Percentiles rank a stretch among this genome's conserved stretches.
Evolutionary conservation across 129 eudicot genomes (phyloP).

Genomic region (Tanacetum coccineum): DNA sequence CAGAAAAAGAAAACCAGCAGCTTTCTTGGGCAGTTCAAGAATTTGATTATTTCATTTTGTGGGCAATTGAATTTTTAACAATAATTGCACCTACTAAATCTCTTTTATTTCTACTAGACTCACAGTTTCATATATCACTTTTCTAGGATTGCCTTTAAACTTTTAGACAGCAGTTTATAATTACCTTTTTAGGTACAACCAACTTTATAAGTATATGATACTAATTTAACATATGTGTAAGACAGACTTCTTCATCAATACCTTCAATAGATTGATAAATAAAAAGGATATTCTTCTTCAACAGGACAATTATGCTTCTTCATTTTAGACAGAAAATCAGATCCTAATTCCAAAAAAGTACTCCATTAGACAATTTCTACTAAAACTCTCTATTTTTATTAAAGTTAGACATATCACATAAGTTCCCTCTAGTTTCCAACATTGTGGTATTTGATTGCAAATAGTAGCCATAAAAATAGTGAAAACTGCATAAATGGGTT

Average conservation of each 20-base stretch:
- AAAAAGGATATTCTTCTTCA: too few species aligned
- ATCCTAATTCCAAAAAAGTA: too few species aligned
- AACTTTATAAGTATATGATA: constrained; percentile 1
- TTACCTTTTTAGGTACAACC: not conserved
- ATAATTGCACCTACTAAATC: constrained; percentile 20
- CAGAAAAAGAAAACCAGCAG: constrained; percentile 14
- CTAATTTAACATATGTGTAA: not conserved
- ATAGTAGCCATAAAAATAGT: too few species aligned
- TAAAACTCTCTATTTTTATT: too few species aligned
- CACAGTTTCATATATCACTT: constrained; percentile 1
- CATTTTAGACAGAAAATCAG: too few species aligned
- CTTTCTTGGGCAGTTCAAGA: constrained; percentile 42
- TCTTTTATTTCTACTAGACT: constrained; percentile 19
- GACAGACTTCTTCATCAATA: not conserved
- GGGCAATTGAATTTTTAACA: constrained; percentile 19
- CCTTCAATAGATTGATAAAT: not conserved
- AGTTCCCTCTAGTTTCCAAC: too few species aligned
- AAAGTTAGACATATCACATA: too few species aligned
- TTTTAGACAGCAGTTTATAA: constrained; percentile 22
- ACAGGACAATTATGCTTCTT: too few species aligned
- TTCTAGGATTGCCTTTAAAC: constrained; percentile 5
- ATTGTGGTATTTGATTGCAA: too few species aligned
- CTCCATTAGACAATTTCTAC: too few species aligned
- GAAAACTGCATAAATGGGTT: too few species aligned
- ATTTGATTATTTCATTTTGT: constrained; percentile 33